Percentiles rank a stretch among this genome's conserved stretches.
Evolutionary conservation across 2,329 filamentous ascomycete genomes (phyloP).

Genomic region (Parastagonospora avenae): DNA sequence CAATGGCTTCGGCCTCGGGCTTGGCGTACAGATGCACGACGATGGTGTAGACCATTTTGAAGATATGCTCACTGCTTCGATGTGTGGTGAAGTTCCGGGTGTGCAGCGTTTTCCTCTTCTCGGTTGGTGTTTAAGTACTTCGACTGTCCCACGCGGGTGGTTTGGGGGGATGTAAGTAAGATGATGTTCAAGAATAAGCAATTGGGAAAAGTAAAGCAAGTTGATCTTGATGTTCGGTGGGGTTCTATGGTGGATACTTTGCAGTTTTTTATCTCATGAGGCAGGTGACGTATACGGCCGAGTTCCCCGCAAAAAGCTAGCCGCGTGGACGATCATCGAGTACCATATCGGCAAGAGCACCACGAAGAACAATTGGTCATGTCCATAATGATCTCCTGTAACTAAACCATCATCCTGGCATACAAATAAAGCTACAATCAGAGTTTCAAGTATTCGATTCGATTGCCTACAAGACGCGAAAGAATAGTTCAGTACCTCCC

Average conservation of each 20-base stretch:
- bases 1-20: slow-evolving; percentile 65
- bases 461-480: background rate
- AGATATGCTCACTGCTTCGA: background rate
- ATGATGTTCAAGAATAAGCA: background rate
- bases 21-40: slow-evolving; percentile 74
- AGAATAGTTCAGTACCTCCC: slow-evolving; percentile 16
- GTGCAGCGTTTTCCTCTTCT: background rate
- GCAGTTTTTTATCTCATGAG: background rate
- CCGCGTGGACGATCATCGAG: background rate
- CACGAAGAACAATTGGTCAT: too few species aligned
- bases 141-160: background rate
- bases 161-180: background rate
- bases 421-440: background rate
- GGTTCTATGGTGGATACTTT: background rate
- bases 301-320: slow-evolving; percentile 2
- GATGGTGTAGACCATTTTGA: slow-evolving; percentile 70
- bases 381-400: too few species aligned
- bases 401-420: too few species aligned
- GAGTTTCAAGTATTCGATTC: background rate
- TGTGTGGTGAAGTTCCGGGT: background rate
- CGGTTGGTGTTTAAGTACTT: background rate
- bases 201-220: background rate
- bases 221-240: background rate
- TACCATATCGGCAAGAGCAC: background rate
- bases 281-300: background rate